Evolutionary conservation across 2,329 filamentous ascomycete species (phyloP).

Genomic region (Pyrenochaeta sp.): DNA sequence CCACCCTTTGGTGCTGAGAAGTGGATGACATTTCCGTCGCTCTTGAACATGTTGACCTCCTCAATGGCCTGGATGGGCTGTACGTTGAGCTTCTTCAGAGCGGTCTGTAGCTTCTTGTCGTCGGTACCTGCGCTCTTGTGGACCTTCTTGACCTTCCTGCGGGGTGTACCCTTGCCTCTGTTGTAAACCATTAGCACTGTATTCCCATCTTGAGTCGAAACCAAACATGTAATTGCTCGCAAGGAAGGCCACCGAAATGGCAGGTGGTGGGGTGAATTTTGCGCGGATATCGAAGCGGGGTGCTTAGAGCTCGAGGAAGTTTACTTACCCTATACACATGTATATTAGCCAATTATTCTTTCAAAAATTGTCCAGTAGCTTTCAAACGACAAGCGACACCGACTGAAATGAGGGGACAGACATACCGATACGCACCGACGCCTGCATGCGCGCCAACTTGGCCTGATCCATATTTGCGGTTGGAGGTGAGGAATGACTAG

Average conservation of each 20-base stretch:
- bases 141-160: constrained; percentile 98
- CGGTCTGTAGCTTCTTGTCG: constrained; percentile 98
- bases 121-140: constrained; percentile 91
- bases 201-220: too few relatives aligned
- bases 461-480: constrained; percentile 56
- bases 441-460: constrained; percentile 55
- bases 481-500: constrained; percentile 30
- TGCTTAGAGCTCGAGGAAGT: too few relatives aligned
- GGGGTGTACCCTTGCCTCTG: constrained; percentile 96
- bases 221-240: too few relatives aligned
- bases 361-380: constrained; percentile 14
- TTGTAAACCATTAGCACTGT: constrained; percentile 33
- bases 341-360: constrained; percentile 27
- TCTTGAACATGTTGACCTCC: constrained; percentile 99
- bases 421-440: constrained; percentile 54
- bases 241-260: too few relatives aligned
- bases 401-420: constrained; percentile 15
- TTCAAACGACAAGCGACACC: constrained; percentile 1
- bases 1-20: constrained; percentile 97
- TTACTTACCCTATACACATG: constrained; percentile 42
- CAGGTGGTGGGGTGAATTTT: too few relatives aligned
- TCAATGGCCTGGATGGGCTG: constrained; percentile 99
- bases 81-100: constrained; percentile 99
- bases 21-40: constrained; percentile 99
- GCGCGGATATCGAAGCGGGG: too few relatives aligned